Percentiles rank a stretch among this genome's conserved stretches.
Conservation (phyloP, 1,139 yeast genomes). For the Meyerozyma carpophila region DNA sequence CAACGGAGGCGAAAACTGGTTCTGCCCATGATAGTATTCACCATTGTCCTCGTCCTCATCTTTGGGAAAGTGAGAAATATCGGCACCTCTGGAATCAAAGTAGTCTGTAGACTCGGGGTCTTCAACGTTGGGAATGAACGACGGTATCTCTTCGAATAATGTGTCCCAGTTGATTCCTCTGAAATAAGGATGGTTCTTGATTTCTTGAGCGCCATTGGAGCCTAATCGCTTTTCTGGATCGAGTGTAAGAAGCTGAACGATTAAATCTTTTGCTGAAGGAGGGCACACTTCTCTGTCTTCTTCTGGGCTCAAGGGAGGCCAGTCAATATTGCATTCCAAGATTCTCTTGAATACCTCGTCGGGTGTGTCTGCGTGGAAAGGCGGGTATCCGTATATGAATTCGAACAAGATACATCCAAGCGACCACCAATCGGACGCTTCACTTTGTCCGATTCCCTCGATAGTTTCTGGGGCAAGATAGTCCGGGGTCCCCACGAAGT, state of each 20-base stretch:
- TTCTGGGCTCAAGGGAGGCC: constrained; percentile 65
- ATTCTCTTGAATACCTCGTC: constrained; percentile 80
- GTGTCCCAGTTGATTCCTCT: constrained; percentile 67
- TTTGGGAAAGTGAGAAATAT: constrained; percentile 52
- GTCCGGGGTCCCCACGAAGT: constrained; percentile 96
- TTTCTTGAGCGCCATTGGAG: constrained; percentile 69
- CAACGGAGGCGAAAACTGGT: constrained; percentile 1
- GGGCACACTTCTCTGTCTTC: constrained; percentile 53
- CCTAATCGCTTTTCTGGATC: constrained; percentile 73
- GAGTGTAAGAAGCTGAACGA: constrained; percentile 52
- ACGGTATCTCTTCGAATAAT: constrained; percentile 69
- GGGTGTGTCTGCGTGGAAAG: constrained; percentile 83
- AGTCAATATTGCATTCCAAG: constrained; percentile 64
- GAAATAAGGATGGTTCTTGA: constrained; percentile 74
- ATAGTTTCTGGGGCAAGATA: constrained; percentile 97
- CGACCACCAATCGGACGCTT: constrained; percentile 97
- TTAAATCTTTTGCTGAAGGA: constrained; percentile 69
- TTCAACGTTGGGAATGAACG: constrained; percentile 75
- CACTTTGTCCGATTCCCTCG: constrained; percentile 78
- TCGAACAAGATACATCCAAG: constrained; percentile 94
- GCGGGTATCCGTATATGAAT: constrained; percentile 89
- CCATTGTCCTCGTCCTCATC: constrained; percentile 35
- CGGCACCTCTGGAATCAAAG: constrained; percentile 89
- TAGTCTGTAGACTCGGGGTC: constrained; percentile 89
- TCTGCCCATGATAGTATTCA: constrained; percentile 20